Evolutionary conservation across 2,329 filamentous ascomycete species (phyloP).

Genomic region (Clarireedia monteithiana): DNA sequence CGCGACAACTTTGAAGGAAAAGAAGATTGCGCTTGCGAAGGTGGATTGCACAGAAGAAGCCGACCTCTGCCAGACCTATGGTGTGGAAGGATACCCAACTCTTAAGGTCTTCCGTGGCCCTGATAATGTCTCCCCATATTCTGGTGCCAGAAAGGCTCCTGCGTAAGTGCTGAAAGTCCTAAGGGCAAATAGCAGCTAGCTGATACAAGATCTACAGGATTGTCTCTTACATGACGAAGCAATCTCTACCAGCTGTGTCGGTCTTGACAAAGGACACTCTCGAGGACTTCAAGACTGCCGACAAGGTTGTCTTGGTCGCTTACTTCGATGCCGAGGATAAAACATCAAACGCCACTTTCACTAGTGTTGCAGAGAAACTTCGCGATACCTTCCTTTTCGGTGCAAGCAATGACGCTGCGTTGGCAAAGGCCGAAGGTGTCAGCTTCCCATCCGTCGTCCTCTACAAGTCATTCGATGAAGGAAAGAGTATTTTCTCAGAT

Average conservation of each 20-base stretch:
- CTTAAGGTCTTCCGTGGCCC: constrained; percentile 96
- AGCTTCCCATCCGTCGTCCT: constrained; percentile 80
- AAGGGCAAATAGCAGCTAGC: not conserved
- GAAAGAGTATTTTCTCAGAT: constrained; percentile 76
- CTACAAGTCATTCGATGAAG: constrained; percentile 97
- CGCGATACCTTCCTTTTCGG: constrained; percentile 92
- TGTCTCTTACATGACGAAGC: constrained; percentile 93
- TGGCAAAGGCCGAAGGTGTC: constrained; percentile 87
- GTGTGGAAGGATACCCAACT: constrained; percentile 96
- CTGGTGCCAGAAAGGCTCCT: constrained; percentile 81
- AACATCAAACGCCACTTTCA: constrained; percentile 79
- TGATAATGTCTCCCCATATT: constrained; percentile 76
- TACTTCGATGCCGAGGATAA: constrained; percentile 79
- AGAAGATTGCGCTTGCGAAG: constrained; percentile 79
- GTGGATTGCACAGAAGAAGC: constrained; percentile 92
- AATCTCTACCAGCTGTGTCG: constrained; percentile 89
- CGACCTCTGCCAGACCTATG: constrained; percentile 82
- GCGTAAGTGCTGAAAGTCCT: constrained; percentile 40
- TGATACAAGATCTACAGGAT: constrained; percentile 37
- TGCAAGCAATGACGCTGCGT: constrained; percentile 69
- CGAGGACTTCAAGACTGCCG: constrained; percentile 94
- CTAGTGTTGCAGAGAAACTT: constrained; percentile 58
- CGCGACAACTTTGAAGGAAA: constrained; percentile 76
- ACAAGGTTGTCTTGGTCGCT: constrained; percentile 91
- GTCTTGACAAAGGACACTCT: constrained; percentile 71